phyloP scores from a whole-genome alignment of 2,329 filamentous ascomycete species.

The Colletotrichum liriopes region DNA sequence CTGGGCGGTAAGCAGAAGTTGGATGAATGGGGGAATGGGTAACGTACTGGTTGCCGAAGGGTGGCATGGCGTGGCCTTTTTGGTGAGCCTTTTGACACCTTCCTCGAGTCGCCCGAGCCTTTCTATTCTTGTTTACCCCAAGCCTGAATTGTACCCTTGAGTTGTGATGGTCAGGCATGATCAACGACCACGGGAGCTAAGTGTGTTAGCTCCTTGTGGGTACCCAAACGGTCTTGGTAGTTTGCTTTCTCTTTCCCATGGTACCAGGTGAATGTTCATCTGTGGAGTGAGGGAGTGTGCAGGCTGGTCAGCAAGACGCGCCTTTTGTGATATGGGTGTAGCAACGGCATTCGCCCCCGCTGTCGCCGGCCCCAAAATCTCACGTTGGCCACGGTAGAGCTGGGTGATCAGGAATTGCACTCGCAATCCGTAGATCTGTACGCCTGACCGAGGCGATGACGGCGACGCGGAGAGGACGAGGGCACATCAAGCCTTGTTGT shows the following conservation, averaged over 20 bases:
- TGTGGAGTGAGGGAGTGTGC: slow-evolving; percentile 13
- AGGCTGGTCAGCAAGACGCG: slow-evolving; percentile 21
- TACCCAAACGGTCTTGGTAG: neutral
- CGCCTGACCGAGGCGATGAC: slow-evolving; percentile 1
- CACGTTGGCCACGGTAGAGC: slow-evolving; percentile 26
- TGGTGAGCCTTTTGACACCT: neutral
- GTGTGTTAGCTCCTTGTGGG: neutral
- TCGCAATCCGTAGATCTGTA: slow-evolving; percentile 12
- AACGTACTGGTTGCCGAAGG: slow-evolving; percentile 41
- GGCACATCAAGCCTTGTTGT: neutral
- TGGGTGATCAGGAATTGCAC: slow-evolving; percentile 7
- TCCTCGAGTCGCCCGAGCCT: slow-evolving; percentile 27
- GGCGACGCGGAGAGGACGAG: neutral
- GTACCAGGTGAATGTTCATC: slow-evolving; percentile 3
- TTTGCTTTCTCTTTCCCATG: slow-evolving; percentile 1
- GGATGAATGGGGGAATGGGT: slow-evolving; percentile 22
- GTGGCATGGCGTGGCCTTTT: slow-evolving; percentile 12
- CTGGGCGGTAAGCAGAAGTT: slow-evolving; percentile 60
- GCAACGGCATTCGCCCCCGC: slow-evolving; percentile 1
- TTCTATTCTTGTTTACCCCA: slow-evolving; percentile 4
- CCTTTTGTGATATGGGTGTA: slow-evolving; percentile 7
- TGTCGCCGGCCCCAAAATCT: slow-evolving; percentile 40
- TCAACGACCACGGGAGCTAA: neutral
- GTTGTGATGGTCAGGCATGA: neutral
- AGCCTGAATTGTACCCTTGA: neutral